Conservation (phyloP, 768 basidiomycete species). For the Mycena chlorophos region DNA sequence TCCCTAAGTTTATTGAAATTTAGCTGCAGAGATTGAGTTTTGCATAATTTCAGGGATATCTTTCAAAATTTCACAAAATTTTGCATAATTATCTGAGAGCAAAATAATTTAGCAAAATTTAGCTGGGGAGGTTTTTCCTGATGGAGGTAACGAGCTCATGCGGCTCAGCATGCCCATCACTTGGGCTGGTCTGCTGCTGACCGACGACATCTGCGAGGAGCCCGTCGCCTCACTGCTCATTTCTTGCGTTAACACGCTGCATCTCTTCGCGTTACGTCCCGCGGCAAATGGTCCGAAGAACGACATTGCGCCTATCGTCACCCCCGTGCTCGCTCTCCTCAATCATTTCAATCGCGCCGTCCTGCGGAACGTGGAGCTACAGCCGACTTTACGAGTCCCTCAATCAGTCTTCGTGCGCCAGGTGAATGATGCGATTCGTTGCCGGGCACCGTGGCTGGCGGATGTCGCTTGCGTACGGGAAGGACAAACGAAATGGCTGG, state of each 20-base stretch:
- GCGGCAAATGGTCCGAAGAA: neutral
- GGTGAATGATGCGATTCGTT: neutral
- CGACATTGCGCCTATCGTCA: neutral
- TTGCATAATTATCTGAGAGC: no score
- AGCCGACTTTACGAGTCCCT: neutral
- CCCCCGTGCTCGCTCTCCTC: neutral
- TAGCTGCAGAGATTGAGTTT: no score
- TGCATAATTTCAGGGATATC: no score
- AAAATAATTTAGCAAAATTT: no score
- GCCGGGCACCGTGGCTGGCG: neutral
- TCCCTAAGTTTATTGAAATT: no score
- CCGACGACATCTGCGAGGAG: neutral
- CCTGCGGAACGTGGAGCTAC: neutral
- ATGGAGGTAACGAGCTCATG: neutral
- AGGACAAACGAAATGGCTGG: neutral
- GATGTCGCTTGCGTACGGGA: neutral
- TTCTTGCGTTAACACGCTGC: neutral
- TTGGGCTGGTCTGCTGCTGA: neutral
- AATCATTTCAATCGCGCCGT: neutral
- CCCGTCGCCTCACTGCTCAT: neutral
- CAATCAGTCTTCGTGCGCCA: neutral
- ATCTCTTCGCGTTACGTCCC: neutral
- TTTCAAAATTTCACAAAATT: no score
- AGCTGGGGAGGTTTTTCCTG: no score
- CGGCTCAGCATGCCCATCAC: neutral